These are phyloP conservation scores for Cochlearia excelsa DNA, from an alignment of 345 rosid species.

Conservation along the genomic window DNA sequence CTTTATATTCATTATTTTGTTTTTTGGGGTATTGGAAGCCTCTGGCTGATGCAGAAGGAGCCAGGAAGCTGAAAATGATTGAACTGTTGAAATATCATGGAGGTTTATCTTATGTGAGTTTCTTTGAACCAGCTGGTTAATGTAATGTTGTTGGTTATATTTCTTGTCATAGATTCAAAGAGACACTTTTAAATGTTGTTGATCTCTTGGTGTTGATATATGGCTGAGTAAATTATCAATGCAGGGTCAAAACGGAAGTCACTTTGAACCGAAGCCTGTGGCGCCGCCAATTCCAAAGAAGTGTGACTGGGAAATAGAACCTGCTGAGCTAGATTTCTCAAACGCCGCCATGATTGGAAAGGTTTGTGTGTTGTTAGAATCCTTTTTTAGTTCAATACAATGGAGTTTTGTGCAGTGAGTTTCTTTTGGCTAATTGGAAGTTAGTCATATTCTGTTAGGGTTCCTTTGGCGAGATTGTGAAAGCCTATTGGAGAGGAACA, in stretches of 20 bases:
- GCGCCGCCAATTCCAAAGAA: constrained; percentile 92
- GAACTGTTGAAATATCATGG: constrained; percentile 79
- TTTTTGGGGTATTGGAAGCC: constrained; percentile 51
- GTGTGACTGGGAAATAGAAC: constrained; percentile 99
- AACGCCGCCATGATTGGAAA: constrained; percentile 74
- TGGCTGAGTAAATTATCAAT: constrained; percentile 16
- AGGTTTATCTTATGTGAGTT: constrained; percentile 87
- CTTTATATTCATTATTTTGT: neutral
- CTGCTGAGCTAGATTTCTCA: constrained; percentile 89
- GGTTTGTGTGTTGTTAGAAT: constrained; percentile 43
- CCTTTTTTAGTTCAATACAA: neutral
- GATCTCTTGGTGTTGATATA: neutral
- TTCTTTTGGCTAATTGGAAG: constrained; percentile 29
- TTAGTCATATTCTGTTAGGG: constrained; percentile 51
- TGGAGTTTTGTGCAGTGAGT: constrained; percentile 10
- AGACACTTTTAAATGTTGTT: neutral
- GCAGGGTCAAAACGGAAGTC: constrained; percentile 99
- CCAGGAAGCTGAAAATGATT: constrained; percentile 69
- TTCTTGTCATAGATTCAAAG: constrained; percentile 6
- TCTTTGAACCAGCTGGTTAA: constrained; percentile 3
- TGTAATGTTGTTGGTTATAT: constrained; percentile 11
- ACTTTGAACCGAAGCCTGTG: constrained; percentile 94
- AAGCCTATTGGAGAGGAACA: constrained; percentile 96
- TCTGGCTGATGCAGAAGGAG: constrained; percentile 98
- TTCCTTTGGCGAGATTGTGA: constrained; percentile 96